Base-by-base conservation (phyloP, 2,329 filamentous ascomycete species). In the Aspergillus alliaceus region DNA sequence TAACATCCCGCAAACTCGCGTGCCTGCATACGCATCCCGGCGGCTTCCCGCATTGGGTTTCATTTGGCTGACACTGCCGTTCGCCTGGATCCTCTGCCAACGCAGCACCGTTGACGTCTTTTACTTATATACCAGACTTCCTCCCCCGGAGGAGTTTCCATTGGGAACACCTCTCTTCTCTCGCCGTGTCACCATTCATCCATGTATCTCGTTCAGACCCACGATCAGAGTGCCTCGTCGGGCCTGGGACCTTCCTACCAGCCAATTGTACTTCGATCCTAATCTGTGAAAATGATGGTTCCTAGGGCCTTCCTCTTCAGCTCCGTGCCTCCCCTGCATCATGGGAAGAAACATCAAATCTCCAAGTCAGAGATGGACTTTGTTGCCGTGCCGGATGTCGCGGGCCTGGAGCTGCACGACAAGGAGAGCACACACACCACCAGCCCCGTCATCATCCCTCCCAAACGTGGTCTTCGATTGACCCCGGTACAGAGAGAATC, bases 191-290 rank as follows among this genome's bases (percentile, higher is more conserved):
- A 22, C 44, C 58, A 70, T 69, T 66, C 64, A 75, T 69, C 67
- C 65, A 75, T 75, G 73, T 75, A 73, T 72, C 71, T 75, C 66
- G 71, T 59, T 49, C 72, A 75, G 65, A 67, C 58, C 6, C 70
- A 75, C 62, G 72, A 76, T 56, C 72, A 74, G 62, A 75, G 72
- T 68, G 72, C 73, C 69, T 75, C 71, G 25, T 68, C 72, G 53
- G 73, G 73, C 68, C 57, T 61, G 62, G 57, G 54, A 48, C 57
- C 59, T 56, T 54, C 61, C 60, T 58, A 40, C 40, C 48, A 57
- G 35, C 51, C 59, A 60, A 57, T 44, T 56, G 52, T 55, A 6
- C 55, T 54, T 51, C 62, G 59, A 53, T 54, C 25, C 32, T 42
- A 59, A 58, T 25, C 34, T 56, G 59, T 65, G 60, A 72, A 68